A percentile compares a stretch with the other conserved stretches of the same genome.
Evolutionary conservation across 2,329 filamentous ascomycete genomes (phyloP).

Genomic region (Fusarium sp.): DNA sequence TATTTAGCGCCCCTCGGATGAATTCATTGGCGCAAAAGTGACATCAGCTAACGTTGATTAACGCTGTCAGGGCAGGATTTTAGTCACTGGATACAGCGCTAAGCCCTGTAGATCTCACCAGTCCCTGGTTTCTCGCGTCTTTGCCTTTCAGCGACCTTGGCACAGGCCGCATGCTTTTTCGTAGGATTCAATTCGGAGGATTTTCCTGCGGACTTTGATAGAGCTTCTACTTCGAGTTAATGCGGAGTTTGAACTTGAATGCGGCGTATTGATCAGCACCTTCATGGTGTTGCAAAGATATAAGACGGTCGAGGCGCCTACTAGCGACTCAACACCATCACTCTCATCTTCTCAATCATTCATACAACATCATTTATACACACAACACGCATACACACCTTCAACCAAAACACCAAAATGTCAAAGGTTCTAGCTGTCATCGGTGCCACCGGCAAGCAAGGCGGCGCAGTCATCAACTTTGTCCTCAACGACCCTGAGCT

Average conservation of each 20-base stretch:
- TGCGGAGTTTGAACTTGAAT: neutral
- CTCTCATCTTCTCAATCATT: neutral
- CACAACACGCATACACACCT: neutral
- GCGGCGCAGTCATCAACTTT: constrained; percentile 58
- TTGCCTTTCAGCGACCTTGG: neutral
- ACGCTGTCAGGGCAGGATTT: constrained; percentile 1
- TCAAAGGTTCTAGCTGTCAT: constrained; percentile 57
- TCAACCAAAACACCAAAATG: constrained; percentile 30
- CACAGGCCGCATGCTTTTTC: neutral
- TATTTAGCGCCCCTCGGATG: neutral
- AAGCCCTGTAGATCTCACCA: neutral
- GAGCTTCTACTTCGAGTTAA: neutral
- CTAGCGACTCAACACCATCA: neutral
- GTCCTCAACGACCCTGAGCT: constrained; percentile 58
- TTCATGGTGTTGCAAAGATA: neutral
- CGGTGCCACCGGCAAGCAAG: constrained; percentile 65
- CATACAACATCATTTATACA: neutral
- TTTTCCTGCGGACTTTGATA: neutral
- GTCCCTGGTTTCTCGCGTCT: neutral
- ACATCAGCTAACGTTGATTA: constrained; percentile 9
- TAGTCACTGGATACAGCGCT: constrained; percentile 4
- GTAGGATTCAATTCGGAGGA: neutral
- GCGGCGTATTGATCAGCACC: neutral
- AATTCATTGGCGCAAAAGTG: neutral
- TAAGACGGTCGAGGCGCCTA: neutral